A percentile compares a stretch with the other conserved stretches of the same genome.
phyloP scores from a whole-genome alignment of 495 filamentous ascomycete genomes.

The Hypoxylon intermedium region DNA sequence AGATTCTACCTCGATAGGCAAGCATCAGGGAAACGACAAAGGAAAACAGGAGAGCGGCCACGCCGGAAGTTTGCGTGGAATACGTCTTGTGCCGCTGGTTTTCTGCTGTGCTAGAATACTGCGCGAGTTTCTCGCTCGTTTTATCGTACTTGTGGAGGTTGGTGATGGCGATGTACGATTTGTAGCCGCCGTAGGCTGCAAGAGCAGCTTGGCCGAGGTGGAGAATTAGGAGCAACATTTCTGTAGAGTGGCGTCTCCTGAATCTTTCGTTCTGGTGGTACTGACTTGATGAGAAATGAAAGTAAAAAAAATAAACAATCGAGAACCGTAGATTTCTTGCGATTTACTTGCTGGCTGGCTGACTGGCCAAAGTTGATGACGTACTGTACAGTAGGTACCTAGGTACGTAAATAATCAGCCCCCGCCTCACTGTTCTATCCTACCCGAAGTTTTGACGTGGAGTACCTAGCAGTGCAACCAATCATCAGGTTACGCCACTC shows the following conservation, averaged over 20 bases:
- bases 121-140: conserved; percentile 49
- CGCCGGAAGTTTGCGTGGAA: conserved; percentile 49
- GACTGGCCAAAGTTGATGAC: no score
- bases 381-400: no score
- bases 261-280: background rate
- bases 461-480: no score
- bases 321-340: no score
- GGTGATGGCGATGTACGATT: conserved; percentile 52
- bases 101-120: conserved; percentile 48
- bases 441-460: no score
- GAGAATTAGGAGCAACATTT: conserved; percentile 20
- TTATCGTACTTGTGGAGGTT: conserved; percentile 53
- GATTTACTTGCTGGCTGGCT: no score
- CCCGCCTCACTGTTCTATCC: no score
- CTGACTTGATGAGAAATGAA: background rate
- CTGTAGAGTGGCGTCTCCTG: background rate
- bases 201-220: conserved; percentile 24
- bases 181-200: conserved; percentile 31
- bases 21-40: conserved; percentile 24
- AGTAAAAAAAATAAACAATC: no score
- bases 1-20: conserved; percentile 6
- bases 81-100: conserved; percentile 51
- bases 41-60: conserved; percentile 25
- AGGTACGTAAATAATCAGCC: no score
- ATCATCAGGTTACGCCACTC: no score